These are phyloP conservation scores for Epichloe sibirici DNA, from an alignment of 2,329 filamentous ascomycete genomes.

Conservation along the genomic window DNA sequence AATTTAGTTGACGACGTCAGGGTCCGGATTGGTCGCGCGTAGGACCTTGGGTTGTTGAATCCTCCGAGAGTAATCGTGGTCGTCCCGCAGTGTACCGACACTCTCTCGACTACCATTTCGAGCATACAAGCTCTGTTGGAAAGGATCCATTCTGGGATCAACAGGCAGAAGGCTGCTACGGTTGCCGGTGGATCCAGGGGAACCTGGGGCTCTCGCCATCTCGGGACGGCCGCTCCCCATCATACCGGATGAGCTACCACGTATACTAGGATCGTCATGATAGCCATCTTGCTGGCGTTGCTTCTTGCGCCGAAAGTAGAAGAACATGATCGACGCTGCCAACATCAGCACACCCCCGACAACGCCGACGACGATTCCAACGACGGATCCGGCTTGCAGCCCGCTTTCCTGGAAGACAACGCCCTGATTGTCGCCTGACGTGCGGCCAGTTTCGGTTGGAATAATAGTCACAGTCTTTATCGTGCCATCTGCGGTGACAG, in stretches of 20 bases:
- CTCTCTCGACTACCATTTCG: slow-evolving; percentile 50
- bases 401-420: slow-evolving; percentile 12
- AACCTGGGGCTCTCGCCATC: slow-evolving; percentile 24
- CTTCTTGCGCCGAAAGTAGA: slow-evolving; percentile 33
- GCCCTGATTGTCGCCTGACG: slow-evolving; percentile 8
- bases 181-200: slow-evolving; percentile 29
- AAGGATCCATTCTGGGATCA: slow-evolving; percentile 52
- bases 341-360: slow-evolving; percentile 29
- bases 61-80: slow-evolving; percentile 52
- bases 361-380: slow-evolving; percentile 41
- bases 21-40: slow-evolving; percentile 52
- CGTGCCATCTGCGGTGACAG: slow-evolving; percentile 41
- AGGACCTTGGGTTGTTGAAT: slow-evolving; percentile 45
- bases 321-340: slow-evolving; percentile 26
- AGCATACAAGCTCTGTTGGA: slow-evolving; percentile 42
- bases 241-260: slow-evolving; percentile 39
- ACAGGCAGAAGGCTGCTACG: slow-evolving; percentile 43
- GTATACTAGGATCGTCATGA: slow-evolving; percentile 32
- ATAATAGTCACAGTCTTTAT: slow-evolving; percentile 43
- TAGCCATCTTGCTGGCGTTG: slow-evolving; percentile 29
- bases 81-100: slow-evolving; percentile 49
- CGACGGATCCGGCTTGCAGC: slow-evolving; percentile 35
- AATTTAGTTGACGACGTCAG: slow-evolving; percentile 14
- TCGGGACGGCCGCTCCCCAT: slow-evolving; percentile 31
- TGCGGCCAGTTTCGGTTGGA: slow-evolving; percentile 23